Evolutionary conservation across 495 filamentous ascomycete species (phyloP).

Genomic region (Xeromyces bisporus): DNA sequence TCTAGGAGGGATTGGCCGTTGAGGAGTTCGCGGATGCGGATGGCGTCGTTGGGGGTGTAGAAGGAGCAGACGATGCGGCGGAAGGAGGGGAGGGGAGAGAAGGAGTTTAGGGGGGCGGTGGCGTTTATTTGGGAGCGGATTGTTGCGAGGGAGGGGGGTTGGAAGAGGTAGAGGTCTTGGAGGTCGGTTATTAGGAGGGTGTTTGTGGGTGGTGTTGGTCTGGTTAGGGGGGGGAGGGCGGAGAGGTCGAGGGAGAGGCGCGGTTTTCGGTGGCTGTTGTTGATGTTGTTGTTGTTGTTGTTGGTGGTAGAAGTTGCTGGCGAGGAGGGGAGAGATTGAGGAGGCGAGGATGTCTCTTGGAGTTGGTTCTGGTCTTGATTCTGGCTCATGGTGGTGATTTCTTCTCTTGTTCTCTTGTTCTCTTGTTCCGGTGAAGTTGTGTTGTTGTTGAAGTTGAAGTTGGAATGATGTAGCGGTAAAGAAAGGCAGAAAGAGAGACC

Average conservation of each 20-base stretch:
- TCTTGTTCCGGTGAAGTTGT: neutral
- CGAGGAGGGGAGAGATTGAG: constrained; percentile 11
- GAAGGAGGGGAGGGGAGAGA: constrained; percentile 84
- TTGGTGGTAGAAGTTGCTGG: constrained; percentile 13
- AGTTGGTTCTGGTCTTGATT: no score
- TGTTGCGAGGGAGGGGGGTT: constrained; percentile 50
- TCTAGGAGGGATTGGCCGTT: constrained; percentile 55
- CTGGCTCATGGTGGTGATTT: neutral
- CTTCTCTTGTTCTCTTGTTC: neutral
- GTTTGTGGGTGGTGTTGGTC: constrained; percentile 75
- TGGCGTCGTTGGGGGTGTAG: constrained; percentile 51
- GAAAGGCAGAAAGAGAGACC: neutral
- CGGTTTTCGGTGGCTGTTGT: constrained; percentile 12
- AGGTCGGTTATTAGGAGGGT: constrained; percentile 88
- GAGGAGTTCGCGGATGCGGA: constrained; percentile 50
- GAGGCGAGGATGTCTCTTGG: constrained; percentile 7
- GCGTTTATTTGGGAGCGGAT: constrained; percentile 55
- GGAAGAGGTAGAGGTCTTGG: constrained; percentile 60
- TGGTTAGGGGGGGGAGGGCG: constrained; percentile 56
- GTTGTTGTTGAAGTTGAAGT: neutral
- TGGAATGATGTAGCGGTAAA: neutral
- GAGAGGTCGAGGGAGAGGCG: constrained; percentile 70
- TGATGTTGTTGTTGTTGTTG: no score
- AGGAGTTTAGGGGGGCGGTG: constrained; percentile 61
- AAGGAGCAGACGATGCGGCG: constrained; percentile 87